These are phyloP conservation scores for Cyanidiococcus yangmingshanensis DNA, from an alignment of 23 red algal species.

Conservation along the genomic window DNA sequence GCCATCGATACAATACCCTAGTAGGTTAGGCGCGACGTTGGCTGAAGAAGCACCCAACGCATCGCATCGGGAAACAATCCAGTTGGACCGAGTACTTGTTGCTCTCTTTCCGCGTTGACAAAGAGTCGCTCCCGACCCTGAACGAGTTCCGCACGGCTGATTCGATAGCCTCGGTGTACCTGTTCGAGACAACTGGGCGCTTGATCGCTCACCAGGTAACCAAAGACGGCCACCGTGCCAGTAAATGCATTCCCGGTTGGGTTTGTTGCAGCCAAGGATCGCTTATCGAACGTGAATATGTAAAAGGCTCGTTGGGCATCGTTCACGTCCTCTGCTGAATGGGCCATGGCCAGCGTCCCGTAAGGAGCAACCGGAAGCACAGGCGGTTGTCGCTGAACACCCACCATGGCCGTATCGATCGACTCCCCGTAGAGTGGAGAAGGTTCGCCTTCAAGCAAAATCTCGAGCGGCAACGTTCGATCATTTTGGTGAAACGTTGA, in stretches of 20 bases:
- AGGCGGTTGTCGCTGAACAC: slow-evolving; percentile 45
- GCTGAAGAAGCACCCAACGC: background rate
- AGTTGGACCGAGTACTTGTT: background rate
- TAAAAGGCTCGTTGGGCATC: slow-evolving; percentile 68
- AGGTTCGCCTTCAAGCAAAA: slow-evolving; percentile 63
- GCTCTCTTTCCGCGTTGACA: background rate
- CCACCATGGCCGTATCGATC: slow-evolving; percentile 54
- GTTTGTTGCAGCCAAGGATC: slow-evolving; percentile 55
- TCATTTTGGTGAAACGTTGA: slow-evolving; percentile 26
- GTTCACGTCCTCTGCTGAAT: slow-evolving; percentile 70
- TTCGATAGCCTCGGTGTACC: background rate
- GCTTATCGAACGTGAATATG: slow-evolving; percentile 62
- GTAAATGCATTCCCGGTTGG: slow-evolving; percentile 58
- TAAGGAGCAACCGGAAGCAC: slow-evolving; percentile 63
- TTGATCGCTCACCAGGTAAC: slow-evolving; percentile 32
- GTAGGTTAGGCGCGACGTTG: too few species aligned
- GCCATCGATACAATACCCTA: too few species aligned
- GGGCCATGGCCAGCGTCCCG: slow-evolving; percentile 77
- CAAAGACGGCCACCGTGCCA: slow-evolving; percentile 80
- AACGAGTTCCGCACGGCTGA: background rate
- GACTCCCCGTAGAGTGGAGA: slow-evolving; percentile 62
- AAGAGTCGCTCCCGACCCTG: background rate
- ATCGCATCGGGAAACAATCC: background rate
- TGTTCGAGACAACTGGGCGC: background rate
- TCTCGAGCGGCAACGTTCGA: slow-evolving; percentile 68